These are phyloP conservation scores for Starmerella gropengiesseri DNA, from an alignment of 805 yeast genomes.

Conservation along the genomic window DNA sequence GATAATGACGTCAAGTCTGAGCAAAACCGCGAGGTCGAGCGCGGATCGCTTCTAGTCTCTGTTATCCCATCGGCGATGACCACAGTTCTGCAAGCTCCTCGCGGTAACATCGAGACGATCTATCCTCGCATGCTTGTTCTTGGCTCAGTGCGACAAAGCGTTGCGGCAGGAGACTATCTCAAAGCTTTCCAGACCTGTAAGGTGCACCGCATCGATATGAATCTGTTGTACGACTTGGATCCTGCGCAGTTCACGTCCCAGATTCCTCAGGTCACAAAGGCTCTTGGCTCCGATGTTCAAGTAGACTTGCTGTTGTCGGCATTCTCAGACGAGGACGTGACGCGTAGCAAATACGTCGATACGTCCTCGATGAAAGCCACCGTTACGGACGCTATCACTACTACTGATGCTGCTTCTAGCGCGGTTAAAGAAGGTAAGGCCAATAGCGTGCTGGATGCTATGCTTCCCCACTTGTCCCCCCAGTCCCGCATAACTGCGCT, in stretches of 20 bases:
- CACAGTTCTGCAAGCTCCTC: conserved; percentile 81
- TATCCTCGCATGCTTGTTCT: conserved; percentile 87
- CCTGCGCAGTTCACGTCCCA: conserved; percentile 58
- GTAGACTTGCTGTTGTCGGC: conserved; percentile 81
- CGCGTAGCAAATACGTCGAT: conserved; percentile 69
- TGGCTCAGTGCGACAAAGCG: conserved; percentile 64
- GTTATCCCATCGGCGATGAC: conserved; percentile 72
- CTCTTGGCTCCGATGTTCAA: conserved; percentile 61
- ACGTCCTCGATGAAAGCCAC: conserved; percentile 32
- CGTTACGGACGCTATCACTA: conserved; percentile 10
- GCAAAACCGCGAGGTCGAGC: conserved; percentile 75
- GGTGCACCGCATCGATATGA: conserved; percentile 83
- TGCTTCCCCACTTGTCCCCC: conserved; percentile 31
- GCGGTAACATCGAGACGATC: conserved; percentile 92
- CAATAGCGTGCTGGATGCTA: conserved; percentile 63
- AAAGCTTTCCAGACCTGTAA: conserved; percentile 79
- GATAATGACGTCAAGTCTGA: conserved; percentile 46
- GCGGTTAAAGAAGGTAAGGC: conserved; percentile 37
- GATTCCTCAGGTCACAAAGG: conserved; percentile 54
- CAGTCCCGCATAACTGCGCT: conserved; percentile 71
- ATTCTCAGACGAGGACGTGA: conserved; percentile 74
- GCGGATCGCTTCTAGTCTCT: conserved; percentile 79
- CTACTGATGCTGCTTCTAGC: no score
- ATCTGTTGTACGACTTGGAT: conserved; percentile 76
- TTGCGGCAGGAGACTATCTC: conserved; percentile 45